Percentiles rank a stretch among this genome's conserved stretches.
phyloP scores from a whole-genome alignment of 2,329 filamentous ascomycete species.

The Pyricularia pennisetigena region DNA sequence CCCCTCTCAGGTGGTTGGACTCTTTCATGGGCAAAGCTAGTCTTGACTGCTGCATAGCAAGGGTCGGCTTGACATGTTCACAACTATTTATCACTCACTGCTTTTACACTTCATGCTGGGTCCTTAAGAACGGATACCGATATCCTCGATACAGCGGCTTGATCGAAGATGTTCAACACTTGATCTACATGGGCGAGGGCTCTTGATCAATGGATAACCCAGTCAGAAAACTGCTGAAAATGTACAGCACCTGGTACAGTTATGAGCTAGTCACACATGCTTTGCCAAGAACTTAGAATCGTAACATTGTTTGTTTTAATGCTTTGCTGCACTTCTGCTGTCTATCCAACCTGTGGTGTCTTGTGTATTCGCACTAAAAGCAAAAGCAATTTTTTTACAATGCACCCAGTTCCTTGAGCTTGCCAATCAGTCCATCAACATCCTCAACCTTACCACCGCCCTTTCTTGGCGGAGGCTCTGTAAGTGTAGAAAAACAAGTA shows the following conservation, averaged over 20 bases:
- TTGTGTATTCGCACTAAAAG: not conserved
- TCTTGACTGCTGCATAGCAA: not conserved
- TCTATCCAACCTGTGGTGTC: not conserved
- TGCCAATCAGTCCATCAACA: constrained; percentile 86
- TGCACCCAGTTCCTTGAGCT: constrained; percentile 93
- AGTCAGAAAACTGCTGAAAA: not conserved
- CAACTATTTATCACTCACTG: not conserved
- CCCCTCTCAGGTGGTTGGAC: not conserved
- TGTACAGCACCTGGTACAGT: not conserved
- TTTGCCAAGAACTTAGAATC: not conserved
- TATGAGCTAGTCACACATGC: not conserved
- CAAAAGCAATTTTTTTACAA: constrained; percentile 40
- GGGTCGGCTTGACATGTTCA: not conserved
- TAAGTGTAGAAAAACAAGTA: constrained; percentile 3
- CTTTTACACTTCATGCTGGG: not conserved
- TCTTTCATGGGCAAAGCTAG: not conserved
- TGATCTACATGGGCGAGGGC: not conserved
- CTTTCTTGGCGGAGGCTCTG: constrained; percentile 78
- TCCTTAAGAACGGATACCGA: not conserved
- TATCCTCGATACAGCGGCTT: not conserved
- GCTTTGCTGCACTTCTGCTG: not conserved
- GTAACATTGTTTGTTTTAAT: not conserved
- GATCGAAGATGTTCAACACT: not conserved
- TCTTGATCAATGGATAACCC: not conserved
- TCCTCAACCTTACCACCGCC: constrained; percentile 96